These are phyloP conservation scores for Saturnispora besseyi DNA, from an alignment of 805 yeast genomes.

Conservation along the genomic window DNA sequence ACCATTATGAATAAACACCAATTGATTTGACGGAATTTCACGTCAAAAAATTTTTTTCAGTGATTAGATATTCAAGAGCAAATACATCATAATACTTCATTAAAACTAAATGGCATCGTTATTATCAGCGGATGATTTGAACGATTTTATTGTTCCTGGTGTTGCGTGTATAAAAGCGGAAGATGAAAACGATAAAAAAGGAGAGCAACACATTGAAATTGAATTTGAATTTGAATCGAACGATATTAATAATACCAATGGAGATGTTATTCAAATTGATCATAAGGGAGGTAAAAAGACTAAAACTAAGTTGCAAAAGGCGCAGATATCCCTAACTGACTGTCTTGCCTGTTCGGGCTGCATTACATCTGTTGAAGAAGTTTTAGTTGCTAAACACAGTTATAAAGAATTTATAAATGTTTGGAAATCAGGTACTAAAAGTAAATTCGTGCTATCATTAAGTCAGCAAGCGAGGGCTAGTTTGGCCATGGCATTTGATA, in stretches of 20 bases:
- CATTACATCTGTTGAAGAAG: conserved; percentile 95
- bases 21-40: background rate
- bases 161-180: conserved; percentile 84
- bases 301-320: conserved; percentile 46
- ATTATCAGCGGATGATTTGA: conserved; percentile 80
- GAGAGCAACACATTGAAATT: conserved; percentile 12
- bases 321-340: conserved; percentile 83
- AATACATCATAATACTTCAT: too few relatives aligned
- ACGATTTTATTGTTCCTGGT: conserved; percentile 91
- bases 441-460: conserved; percentile 61
- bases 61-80: too few relatives aligned
- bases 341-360: conserved; percentile 97
- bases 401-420: conserved; percentile 68
- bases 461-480: conserved; percentile 85
- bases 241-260: conserved; percentile 30
- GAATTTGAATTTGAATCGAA: conserved; percentile 45
- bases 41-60: background rate
- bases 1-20: background rate
- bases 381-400: conserved; percentile 82
- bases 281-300: conserved; percentile 31
- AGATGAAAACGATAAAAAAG: conserved; percentile 18
- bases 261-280: conserved; percentile 53
- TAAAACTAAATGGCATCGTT: conserved; percentile 63
- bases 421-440: conserved; percentile 30
- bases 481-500: conserved; percentile 55